These are phyloP conservation scores for Jamesozyma piceae DNA, from an alignment of 805 yeast genomes.

Conservation along the genomic window DNA sequence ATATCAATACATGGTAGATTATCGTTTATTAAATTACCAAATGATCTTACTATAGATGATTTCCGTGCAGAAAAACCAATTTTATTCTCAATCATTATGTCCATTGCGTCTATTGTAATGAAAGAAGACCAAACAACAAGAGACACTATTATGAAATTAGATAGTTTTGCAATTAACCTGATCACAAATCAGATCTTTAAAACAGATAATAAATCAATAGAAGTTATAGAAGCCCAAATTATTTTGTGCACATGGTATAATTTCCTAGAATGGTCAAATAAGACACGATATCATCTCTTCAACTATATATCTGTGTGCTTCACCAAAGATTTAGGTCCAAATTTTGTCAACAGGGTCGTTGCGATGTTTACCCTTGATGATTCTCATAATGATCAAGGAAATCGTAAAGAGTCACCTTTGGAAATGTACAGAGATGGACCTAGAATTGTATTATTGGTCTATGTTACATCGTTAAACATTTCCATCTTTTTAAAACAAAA, in stretches of 20 bases:
- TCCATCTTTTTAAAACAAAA: constrained; percentile 58
- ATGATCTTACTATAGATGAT: constrained; percentile 35
- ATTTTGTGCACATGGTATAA: constrained; percentile 71
- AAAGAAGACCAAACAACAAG: constrained; percentile 24
- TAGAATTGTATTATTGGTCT: constrained; percentile 38
- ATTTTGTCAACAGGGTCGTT: constrained; percentile 38
- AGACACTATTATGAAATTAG: constrained; percentile 40
- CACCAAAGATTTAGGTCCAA: constrained; percentile 68
- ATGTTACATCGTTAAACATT: constrained; percentile 52
- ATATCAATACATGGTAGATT: constrained; percentile 36
- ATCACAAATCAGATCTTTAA: constrained; percentile 53
- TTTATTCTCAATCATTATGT: constrained; percentile 55
- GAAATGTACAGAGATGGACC: constrained; percentile 18
- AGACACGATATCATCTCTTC: constrained; percentile 66
- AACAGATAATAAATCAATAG: constrained; percentile 61
- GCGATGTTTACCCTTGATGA: constrained; percentile 18
- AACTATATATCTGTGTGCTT: constrained; percentile 55
- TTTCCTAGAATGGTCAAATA: constrained; percentile 71
- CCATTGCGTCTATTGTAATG: constrained; percentile 44
- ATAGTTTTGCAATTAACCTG: constrained; percentile 43
- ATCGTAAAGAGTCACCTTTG: constrained; percentile 17
- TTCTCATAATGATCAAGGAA: constrained; percentile 6
- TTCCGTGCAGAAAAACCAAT: constrained; percentile 48
- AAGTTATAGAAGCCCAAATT: constrained; percentile 53
- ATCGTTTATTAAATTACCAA: constrained; percentile 52